These are phyloP conservation scores for Massarina eburnea DNA, from an alignment of 2,329 filamentous ascomycete species.

Conservation along the genomic window DNA sequence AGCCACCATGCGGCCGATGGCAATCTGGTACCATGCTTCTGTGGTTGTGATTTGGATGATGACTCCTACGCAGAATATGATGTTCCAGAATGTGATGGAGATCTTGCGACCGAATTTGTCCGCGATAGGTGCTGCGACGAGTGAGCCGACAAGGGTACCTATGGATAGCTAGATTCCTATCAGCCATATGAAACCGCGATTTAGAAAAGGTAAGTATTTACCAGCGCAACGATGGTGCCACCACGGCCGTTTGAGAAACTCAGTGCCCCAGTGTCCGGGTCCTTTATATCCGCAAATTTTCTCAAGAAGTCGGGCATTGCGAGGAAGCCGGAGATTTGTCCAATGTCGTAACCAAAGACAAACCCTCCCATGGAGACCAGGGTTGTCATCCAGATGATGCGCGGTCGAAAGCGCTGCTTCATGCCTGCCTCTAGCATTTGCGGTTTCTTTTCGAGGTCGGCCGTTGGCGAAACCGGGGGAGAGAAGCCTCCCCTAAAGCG, in stretches of 20 bases:
- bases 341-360: conserved; percentile 40
- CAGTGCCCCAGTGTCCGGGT: conserved; percentile 20
- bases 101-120: conserved; percentile 63
- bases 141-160: conserved; percentile 73
- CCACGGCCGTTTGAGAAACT: conserved; percentile 35
- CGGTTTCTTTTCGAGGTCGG: conserved; percentile 31
- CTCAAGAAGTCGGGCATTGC: conserved; percentile 39
- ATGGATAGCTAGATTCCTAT: conserved; percentile 57
- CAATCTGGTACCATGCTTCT: conserved; percentile 63
- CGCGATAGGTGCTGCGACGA: conserved; percentile 60
- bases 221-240: conserved; percentile 39
- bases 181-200: neutral
- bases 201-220: conserved; percentile 13
- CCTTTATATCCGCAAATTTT: conserved; percentile 29
- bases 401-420: conserved; percentile 32
- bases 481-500: conserved; percentile 17
- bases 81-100: conserved; percentile 63
- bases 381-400: conserved; percentile 36
- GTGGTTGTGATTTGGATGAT: conserved; percentile 65
- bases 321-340: conserved; percentile 41
- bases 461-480: conserved; percentile 25
- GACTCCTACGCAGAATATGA: conserved; percentile 66
- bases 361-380: conserved; percentile 42
- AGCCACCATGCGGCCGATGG: conserved; percentile 64
- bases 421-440: conserved; percentile 23